Percentiles rank a stretch among this genome's conserved stretches.
phyloP scores from a whole-genome alignment of 345 rosid species.

The Acer negundo region DNA sequence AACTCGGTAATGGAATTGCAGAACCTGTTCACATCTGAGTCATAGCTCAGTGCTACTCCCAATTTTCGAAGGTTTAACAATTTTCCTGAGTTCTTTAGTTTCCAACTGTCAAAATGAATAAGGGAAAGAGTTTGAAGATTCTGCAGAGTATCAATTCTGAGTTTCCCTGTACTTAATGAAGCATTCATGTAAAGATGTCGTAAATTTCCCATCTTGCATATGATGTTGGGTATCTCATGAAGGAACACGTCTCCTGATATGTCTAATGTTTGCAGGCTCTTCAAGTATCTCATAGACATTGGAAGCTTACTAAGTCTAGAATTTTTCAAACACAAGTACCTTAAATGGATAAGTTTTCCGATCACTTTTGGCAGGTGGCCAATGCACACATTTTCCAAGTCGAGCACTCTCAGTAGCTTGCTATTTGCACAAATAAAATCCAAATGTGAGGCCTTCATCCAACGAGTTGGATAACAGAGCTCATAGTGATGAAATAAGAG shows the following conservation, averaged over 20 bases:
- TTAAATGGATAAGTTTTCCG: conserved; percentile 23
- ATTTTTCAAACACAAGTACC: conserved; percentile 27
- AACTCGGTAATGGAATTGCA: conserved; percentile 17
- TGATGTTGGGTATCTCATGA: conserved; percentile 12
- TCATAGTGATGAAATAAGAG: conserved; percentile 16
- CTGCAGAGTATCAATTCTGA: conserved; percentile 23
- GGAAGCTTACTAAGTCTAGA: conserved; percentile 24
- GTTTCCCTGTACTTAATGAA: conserved; percentile 11
- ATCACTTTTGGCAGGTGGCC: conserved; percentile 20
- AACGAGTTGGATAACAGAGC: not conserved
- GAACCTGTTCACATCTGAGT: not conserved
- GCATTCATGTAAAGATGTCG: conserved; percentile 9
- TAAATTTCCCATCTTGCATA: conserved; percentile 19
- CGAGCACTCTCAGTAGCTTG: conserved; percentile 23
- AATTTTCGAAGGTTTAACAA: not conserved
- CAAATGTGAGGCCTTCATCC: not conserved
- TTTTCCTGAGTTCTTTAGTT: not conserved
- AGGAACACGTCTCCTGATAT: conserved; percentile 25
- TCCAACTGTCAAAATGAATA: not conserved
- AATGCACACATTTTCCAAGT: conserved; percentile 30
- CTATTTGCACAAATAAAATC: conserved; percentile 8
- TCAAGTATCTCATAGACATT: conserved; percentile 19
- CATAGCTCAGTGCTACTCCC: not conserved
- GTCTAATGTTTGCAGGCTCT: conserved; percentile 26
- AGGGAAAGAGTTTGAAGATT: conserved; percentile 23